Evolutionary conservation across 768 basidiomycete species (phyloP).

Genomic region (Lactarius trivialis): DNA sequence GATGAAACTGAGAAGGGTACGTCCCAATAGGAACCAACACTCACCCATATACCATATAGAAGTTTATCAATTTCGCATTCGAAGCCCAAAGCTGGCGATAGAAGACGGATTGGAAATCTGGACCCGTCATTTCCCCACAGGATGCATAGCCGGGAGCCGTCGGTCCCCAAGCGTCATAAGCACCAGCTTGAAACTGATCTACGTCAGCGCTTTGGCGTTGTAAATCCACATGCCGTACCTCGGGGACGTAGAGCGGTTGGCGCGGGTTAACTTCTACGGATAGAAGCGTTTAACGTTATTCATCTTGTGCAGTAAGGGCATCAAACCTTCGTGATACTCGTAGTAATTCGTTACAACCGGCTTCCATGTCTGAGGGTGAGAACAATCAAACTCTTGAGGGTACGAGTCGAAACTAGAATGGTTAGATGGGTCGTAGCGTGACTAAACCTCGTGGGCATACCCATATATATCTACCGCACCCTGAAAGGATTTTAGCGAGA

Average conservation of each 20-base stretch:
- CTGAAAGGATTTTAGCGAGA: conserved; percentile 28
- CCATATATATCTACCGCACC: conserved; percentile 76
- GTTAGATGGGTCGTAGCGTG: neutral
- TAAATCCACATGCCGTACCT: conserved; percentile 35
- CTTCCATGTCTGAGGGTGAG: conserved; percentile 59
- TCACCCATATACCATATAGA: conserved; percentile 82
- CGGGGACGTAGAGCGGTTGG: conserved; percentile 68
- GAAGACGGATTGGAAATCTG: conserved; percentile 74
- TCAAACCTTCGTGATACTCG: conserved; percentile 46
- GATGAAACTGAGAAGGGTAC: neutral
- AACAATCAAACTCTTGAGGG: conserved; percentile 77
- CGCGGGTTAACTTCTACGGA: conserved; percentile 33
- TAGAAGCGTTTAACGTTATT: neutral
- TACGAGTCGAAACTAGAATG: conserved; percentile 45
- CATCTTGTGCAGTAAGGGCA: neutral
- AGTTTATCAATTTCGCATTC: conserved; percentile 76
- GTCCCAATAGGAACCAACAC: neutral
- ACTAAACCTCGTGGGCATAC: conserved; percentile 28
- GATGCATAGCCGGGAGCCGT: conserved; percentile 61
- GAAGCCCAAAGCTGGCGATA: conserved; percentile 72
- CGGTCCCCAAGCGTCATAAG: conserved; percentile 79
- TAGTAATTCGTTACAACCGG: conserved; percentile 60
- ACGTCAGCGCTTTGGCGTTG: neutral
- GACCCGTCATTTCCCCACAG: conserved; percentile 61
- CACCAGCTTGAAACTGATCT: conserved; percentile 60